Evolutionary conservation across 257 asterid species (phyloP).

Genomic region (Cruciata laevipes): DNA sequence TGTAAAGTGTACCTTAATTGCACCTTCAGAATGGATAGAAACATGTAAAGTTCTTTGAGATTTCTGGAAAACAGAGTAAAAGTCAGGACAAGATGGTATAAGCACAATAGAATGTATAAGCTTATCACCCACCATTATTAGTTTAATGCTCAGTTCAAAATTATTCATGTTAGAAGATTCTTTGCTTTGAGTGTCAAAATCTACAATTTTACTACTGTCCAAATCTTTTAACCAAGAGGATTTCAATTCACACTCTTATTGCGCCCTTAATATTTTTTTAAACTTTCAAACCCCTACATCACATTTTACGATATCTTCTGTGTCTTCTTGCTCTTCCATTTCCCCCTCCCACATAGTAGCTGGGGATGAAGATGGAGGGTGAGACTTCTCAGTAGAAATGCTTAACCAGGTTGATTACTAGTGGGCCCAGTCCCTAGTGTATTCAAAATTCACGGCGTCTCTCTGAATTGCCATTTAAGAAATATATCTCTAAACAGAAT

Average conservation of each 20-base stretch:
- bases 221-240: not conserved
- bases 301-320: not conserved
- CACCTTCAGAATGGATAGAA: conserved; percentile 95
- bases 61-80: conserved; percentile 50
- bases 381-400: not conserved
- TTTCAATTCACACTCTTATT: not conserved
- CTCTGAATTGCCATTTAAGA: not conserved
- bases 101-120: not conserved
- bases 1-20: conserved; percentile 54
- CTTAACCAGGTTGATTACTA: not conserved
- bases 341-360: not conserved
- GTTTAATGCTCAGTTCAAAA: not conserved
- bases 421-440: not conserved
- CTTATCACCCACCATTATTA: not conserved
- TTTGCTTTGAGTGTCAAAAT: not conserved
- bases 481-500: not conserved
- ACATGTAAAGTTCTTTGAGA: conserved; percentile 72
- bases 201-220: not conserved
- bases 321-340: not conserved
- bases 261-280: not conserved
- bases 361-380: not conserved
- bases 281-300: not conserved
- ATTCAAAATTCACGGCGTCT: not conserved
- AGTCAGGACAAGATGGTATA: conserved; percentile 1
- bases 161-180: not conserved